Evolutionary conservation across 2,329 filamentous ascomycete genomes (phyloP), one percentile per base, ranked within the genome.

Genomic region (Stromatinia cepivora): DNA sequence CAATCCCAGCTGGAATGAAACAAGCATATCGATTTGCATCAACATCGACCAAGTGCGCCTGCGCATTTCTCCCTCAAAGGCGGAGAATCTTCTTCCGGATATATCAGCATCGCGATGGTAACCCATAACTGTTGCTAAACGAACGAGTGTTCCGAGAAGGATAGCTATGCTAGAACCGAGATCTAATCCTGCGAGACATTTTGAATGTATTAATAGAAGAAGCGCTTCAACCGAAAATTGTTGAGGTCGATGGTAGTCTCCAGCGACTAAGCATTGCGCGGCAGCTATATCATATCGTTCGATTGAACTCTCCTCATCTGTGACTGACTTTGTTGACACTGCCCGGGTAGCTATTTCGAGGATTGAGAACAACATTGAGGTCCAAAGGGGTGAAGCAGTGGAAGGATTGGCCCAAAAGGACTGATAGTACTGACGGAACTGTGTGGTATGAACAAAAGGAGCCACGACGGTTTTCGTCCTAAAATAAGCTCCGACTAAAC

Each of bases 1-100:
- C 69, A 92, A 81, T 3, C 89, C 89, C 72, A 90, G 83, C 75
- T 91, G 87, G 75, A 89, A 90, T 1, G 87, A 86, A 46, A 90
- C 86, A 9, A 90, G 77, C 7, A 88, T 78, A 76, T 91, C 89
- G 57, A 89, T 82, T 75, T 88, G 86, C 48, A 82, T 78, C 7
- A 82, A 82, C 72, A 85, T 80, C 71, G 83, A 82, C 85, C 85
- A 87, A 75, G 84, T 78, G 69, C 88, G 81, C 48, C 88, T 82
- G 70, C 88, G 83, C 86, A 90, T 93, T 78, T 87, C 85, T n/a
- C 83, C 83, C 61, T 86, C 81, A 69, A 84, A 87, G 1, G 83
- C 79, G 4, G 83, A 80, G 56, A 87, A 81, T 65, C 39, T 34
- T 10, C 62, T n/a, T 45, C 48, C 10, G 20, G 25, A 36, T 48